phyloP scores from a whole-genome alignment of 805 yeast species.

The Metschnikowia gelsemii region DNA sequence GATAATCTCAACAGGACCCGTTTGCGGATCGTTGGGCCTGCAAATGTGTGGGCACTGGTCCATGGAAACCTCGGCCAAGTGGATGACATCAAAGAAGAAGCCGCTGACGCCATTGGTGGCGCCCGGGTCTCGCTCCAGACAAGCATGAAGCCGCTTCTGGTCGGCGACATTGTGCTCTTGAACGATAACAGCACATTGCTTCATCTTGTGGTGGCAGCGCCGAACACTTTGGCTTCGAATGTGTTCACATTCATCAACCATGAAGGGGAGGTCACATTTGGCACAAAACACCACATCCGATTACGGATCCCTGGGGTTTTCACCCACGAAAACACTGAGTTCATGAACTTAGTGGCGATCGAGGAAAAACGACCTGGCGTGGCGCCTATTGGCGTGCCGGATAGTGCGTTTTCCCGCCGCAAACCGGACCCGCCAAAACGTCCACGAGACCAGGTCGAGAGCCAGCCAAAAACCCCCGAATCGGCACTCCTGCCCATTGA shows the following conservation, averaged over 20 bases:
- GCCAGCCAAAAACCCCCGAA: conserved; percentile 3
- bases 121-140: conserved; percentile 11
- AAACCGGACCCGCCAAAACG: conserved; percentile 15
- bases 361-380: conserved; percentile 33
- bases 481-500: conserved; percentile 14
- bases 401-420: conserved; percentile 29
- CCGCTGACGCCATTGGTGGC: conserved; percentile 3
- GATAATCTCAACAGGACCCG: conserved; percentile 7
- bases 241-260: conserved; percentile 56
- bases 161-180: conserved; percentile 67
- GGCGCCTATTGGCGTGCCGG: conserved; percentile 41
- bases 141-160: conserved; percentile 26
- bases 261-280: conserved; percentile 56
- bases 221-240: conserved; percentile 48
- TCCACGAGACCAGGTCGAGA: not conserved
- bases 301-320: conserved; percentile 56
- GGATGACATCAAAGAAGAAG: not conserved
- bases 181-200: conserved; percentile 45
- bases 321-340: conserved; percentile 39
- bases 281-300: conserved; percentile 42
- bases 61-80: conserved; percentile 6
- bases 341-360: conserved; percentile 25
- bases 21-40: conserved; percentile 13
- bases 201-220: conserved; percentile 55
- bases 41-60: conserved; percentile 11